Percentiles rank a stretch among this genome's conserved stretches.
Conservation (phyloP, 805 yeast genomes). For the Sugiyamaella smithiae region DNA sequence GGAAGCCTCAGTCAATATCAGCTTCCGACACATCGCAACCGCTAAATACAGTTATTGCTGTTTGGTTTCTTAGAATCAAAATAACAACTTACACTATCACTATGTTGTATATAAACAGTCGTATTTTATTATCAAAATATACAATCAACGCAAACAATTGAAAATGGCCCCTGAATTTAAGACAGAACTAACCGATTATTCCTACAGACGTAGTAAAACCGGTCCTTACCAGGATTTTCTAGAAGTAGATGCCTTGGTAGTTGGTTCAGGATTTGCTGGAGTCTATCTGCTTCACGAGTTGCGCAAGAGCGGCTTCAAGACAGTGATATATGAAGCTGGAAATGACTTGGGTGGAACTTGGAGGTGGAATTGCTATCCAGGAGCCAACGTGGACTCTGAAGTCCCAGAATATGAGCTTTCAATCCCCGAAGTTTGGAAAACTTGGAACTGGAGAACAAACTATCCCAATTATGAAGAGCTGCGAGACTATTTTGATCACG, state of each 20-base stretch:
- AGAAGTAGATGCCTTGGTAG: slow-evolving; percentile 17
- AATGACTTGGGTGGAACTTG: slow-evolving; percentile 29
- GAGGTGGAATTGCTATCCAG: slow-evolving; percentile 29
- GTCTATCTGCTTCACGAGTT: slow-evolving; percentile 23
- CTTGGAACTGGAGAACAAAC: slow-evolving; percentile 30
- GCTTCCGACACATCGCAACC: too few relatives aligned
- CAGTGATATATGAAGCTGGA: slow-evolving; percentile 21
- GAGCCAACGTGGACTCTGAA: slow-evolving; percentile 33
- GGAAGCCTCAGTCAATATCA: too few relatives aligned
- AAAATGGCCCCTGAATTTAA: not conserved
- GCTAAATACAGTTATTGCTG: too few relatives aligned
- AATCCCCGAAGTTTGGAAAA: slow-evolving; percentile 29
- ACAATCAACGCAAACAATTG: too few relatives aligned
- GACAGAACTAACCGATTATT: not conserved
- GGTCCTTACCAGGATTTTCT: not conserved
- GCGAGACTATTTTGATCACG: slow-evolving; percentile 29
- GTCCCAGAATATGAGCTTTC: slow-evolving; percentile 31
- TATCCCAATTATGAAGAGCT: slow-evolving; percentile 32
- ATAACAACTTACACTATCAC: too few relatives aligned
- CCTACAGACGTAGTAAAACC: not conserved
- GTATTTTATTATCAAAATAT: too few relatives aligned
- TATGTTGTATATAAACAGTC: too few relatives aligned
- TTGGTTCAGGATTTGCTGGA: slow-evolving; percentile 26
- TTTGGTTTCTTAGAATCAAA: too few relatives aligned
- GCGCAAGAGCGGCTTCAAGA: slow-evolving; percentile 23